Evolutionary conservation across 495 filamentous ascomycete species (phyloP).

Genomic region (Pyrenula massariospora): DNA sequence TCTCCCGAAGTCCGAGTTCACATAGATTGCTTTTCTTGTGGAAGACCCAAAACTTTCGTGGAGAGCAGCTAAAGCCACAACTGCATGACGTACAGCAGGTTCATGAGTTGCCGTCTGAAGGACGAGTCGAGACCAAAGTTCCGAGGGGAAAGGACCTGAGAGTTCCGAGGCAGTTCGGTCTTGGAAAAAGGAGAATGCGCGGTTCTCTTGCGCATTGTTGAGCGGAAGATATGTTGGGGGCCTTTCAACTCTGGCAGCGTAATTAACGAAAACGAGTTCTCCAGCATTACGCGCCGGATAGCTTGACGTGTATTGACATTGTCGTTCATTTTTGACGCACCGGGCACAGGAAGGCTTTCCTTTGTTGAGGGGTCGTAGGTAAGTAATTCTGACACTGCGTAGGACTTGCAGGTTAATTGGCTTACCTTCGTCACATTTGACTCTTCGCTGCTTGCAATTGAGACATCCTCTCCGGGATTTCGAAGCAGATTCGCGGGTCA

Average conservation of each 20-base stretch:
- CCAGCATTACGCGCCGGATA: neutral
- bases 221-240: neutral
- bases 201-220: slow-evolving; percentile 26
- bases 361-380: too few relatives aligned
- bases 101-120: slow-evolving; percentile 46
- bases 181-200: slow-evolving; percentile 49
- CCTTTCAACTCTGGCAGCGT: neutral
- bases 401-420: too few relatives aligned
- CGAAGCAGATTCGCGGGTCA: neutral
- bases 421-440: slow-evolving; percentile 54
- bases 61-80: slow-evolving; percentile 48
- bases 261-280: neutral
- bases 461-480: neutral
- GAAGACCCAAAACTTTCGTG: slow-evolving; percentile 42
- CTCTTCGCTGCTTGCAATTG: slow-evolving; percentile 27
- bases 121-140: slow-evolving; percentile 39
- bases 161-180: slow-evolving; percentile 43
- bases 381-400: too few relatives aligned
- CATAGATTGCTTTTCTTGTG: neutral
- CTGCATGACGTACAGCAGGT: slow-evolving; percentile 46
- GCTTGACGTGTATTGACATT: slow-evolving; percentile 11
- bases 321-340: slow-evolving; percentile 35
- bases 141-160: slow-evolving; percentile 46
- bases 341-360: slow-evolving; percentile 40
- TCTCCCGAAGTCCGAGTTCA: slow-evolving; percentile 23